Percentiles rank a stretch among this genome's conserved stretches.
Evolutionary conservation across 352 stramenopile species (phyloP).

Genomic region (Phytopythium oedochilum): DNA sequence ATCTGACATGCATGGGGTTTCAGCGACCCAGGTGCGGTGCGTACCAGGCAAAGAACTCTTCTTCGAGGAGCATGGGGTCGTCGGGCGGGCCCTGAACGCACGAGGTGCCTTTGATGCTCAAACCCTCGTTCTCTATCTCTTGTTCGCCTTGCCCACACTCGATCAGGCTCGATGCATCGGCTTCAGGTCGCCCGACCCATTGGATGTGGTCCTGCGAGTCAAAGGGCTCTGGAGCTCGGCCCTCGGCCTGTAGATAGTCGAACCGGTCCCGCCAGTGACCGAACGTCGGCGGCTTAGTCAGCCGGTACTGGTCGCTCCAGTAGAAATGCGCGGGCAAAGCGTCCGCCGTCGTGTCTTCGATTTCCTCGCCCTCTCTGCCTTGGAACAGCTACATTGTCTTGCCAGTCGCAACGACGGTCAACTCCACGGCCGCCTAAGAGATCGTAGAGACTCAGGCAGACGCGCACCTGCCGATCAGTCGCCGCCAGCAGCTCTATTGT

Average conservation of each 20-base stretch:
- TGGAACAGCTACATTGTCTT: not conserved
- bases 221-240: slow-evolving; percentile 14
- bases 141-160: not conserved
- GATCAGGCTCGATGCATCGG: not conserved
- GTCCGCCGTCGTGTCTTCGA: slow-evolving; percentile 2
- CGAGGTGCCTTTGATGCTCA: slow-evolving; percentile 9
- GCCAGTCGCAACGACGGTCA: not conserved
- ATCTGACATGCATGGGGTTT: no score
- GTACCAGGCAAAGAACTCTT: slow-evolving; percentile 15
- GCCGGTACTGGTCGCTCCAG: slow-evolving; percentile 45
- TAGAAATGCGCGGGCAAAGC: slow-evolving; percentile 26
- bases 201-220: slow-evolving; percentile 41
- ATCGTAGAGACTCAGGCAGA: not conserved
- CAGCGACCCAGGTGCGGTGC: no score
- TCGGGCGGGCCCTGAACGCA: slow-evolving; percentile 12
- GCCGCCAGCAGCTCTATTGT: slow-evolving; percentile 27
- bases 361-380: not conserved
- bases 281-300: slow-evolving; percentile 40
- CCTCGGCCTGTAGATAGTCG: slow-evolving; percentile 32
- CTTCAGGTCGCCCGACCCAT: slow-evolving; percentile 4
- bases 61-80: slow-evolving; percentile 4
- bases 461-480: slow-evolving; percentile 25
- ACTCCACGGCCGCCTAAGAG: not conserved
- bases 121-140: not conserved
- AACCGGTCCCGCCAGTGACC: slow-evolving; percentile 42